Evolutionary conservation across 768 basidiomycete species (phyloP).

Genomic region (Boletus reticuloceps): DNA sequence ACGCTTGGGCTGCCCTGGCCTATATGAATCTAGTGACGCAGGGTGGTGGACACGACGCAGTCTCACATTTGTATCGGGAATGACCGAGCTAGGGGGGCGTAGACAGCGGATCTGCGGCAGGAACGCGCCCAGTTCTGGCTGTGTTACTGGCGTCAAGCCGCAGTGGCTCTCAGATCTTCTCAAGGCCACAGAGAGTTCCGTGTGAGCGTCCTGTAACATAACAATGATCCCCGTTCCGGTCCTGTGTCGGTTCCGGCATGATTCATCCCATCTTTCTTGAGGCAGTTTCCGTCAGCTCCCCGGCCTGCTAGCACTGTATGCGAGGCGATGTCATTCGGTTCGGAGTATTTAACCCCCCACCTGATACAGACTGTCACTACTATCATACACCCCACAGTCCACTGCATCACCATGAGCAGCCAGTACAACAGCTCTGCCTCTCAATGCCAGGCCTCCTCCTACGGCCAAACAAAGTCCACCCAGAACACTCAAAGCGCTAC

Average conservation of each 20-base stretch:
- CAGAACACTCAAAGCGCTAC: constrained; percentile 1
- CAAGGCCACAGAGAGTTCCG: constrained; percentile 8
- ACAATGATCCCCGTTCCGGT: constrained; percentile 20
- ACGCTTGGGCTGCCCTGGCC: constrained; percentile 1
- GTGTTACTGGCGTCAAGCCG: constrained; percentile 15
- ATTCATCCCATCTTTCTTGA: constrained; percentile 18
- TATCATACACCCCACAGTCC: background rate
- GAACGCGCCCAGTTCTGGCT: constrained; percentile 15
- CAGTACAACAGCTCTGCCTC: constrained; percentile 22
- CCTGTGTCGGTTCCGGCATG: constrained; percentile 32
- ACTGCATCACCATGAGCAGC: constrained; percentile 21
- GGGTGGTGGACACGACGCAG: background rate
- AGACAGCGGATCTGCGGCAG: constrained; percentile 15
- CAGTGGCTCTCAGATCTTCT: constrained; percentile 13
- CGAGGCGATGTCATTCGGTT: constrained; percentile 24
- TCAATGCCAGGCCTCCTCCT: constrained; percentile 9
- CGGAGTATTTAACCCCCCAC: constrained; percentile 27
- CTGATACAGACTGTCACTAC: background rate
- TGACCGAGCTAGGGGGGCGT: constrained; percentile 1
- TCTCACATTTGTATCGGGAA: background rate
- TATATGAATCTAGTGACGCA: constrained; percentile 7
- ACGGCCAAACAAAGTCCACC: constrained; percentile 23
- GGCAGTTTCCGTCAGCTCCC: constrained; percentile 16
- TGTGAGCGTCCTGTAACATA: constrained; percentile 13
- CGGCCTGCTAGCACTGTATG: constrained; percentile 1